A percentile compares a stretch with the other conserved stretches of the same genome.
phyloP scores from a whole-genome alignment of 306 rosid species.

The Citrullus colocynthis region DNA sequence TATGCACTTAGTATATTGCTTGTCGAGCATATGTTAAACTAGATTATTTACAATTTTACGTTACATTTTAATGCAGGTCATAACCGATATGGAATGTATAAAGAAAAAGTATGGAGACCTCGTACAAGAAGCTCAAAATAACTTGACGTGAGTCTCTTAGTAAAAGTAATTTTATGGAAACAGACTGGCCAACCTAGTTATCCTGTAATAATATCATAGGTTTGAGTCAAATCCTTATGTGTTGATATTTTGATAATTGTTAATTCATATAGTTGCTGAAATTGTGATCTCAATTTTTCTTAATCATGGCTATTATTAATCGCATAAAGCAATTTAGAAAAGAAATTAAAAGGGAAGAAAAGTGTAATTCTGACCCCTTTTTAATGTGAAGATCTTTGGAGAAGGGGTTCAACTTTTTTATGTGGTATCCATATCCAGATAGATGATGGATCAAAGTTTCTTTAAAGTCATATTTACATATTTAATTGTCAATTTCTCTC shows the following conservation, averaged over 20 bases:
- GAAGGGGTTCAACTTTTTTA: background rate
- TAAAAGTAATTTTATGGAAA: background rate
- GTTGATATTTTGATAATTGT: too few relatives aligned
- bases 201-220: background rate
- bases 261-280: background rate
- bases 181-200: background rate
- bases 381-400: background rate
- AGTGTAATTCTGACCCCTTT: background rate
- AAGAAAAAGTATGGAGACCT: conserved; percentile 60
- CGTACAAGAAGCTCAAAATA: conserved; percentile 36
- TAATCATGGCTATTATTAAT: background rate
- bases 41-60: background rate
- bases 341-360: background rate
- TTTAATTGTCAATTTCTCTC: background rate
- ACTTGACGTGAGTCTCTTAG: conserved; percentile 44
- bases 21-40: background rate
- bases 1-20: background rate
- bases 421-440: background rate
- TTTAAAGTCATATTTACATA: background rate
- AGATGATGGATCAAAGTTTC: background rate
- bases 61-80: conserved; percentile 44
- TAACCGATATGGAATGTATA: conserved; percentile 69
- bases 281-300: background rate
- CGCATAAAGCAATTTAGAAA: background rate
- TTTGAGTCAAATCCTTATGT: background rate